phyloP scores from a whole-genome alignment of 1,284 basidiomycete genomes.

The Tetrapyrgos nigripes region DNA sequence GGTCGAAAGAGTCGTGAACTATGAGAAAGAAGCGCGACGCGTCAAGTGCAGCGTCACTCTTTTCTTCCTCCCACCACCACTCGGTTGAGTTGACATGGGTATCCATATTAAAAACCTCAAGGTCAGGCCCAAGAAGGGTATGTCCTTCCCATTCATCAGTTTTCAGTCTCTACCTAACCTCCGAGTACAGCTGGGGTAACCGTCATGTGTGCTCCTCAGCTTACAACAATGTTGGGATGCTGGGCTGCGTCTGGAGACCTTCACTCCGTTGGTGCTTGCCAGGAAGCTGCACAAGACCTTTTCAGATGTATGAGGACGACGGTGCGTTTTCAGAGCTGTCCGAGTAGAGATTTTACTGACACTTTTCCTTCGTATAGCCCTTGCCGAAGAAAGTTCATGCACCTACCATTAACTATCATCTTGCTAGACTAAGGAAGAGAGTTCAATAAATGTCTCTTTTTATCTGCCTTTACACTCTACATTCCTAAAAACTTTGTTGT shows the following conservation, averaged over 20 bases:
- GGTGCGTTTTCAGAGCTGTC: constrained; percentile 53
- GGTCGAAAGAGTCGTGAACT: neutral
- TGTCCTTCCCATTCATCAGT: constrained; percentile 21
- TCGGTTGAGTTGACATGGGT: too few relatives aligned
- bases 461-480: neutral
- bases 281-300: constrained; percentile 68
- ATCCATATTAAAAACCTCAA: constrained; percentile 83
- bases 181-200: constrained; percentile 49
- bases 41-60: neutral
- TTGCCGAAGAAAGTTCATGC: constrained; percentile 66
- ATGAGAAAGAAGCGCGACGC: neutral
- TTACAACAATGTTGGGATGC: constrained; percentile 87
- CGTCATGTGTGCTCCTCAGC: constrained; percentile 77
- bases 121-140: constrained; percentile 81
- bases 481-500: neutral
- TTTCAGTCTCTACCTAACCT: constrained; percentile 8
- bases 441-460: constrained; percentile 55
- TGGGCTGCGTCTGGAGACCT: constrained; percentile 88
- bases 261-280: constrained; percentile 67
- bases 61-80: neutral
- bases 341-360: constrained; percentile 10
- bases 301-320: constrained; percentile 89
- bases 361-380: constrained; percentile 49
- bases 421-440: constrained; percentile 76
- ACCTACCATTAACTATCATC: constrained; percentile 86